These are phyloP conservation scores for Boletus speciosus DNA, from an alignment of 768 basidiomycete genomes.

Conservation along the genomic window DNA sequence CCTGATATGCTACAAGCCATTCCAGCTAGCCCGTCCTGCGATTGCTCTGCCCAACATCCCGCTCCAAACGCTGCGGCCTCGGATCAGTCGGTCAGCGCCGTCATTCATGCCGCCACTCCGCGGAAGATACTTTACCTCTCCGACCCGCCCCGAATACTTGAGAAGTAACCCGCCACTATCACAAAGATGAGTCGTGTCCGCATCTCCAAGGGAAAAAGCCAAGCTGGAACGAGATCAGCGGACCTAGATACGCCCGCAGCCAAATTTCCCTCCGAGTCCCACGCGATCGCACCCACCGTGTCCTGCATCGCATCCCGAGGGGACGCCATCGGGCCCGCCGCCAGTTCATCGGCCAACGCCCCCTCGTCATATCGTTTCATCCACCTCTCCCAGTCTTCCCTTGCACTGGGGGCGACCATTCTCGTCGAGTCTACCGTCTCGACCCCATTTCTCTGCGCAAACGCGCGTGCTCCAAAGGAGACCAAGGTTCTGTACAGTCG, in stretches of 20 bases:
- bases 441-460: conserved; percentile 40
- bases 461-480: conserved; percentile 54
- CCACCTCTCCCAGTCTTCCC: conserved; percentile 61
- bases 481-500: conserved; percentile 51
- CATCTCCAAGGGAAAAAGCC: no score
- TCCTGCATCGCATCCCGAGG: conserved; percentile 52
- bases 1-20: conserved; percentile 72
- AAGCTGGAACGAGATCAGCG: neutral
- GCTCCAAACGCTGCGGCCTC: conserved; percentile 72
- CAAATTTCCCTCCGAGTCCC: conserved; percentile 41
- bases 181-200: neutral
- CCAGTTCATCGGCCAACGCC: conserved; percentile 9
- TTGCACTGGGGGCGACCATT: conserved; percentile 50
- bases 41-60: conserved; percentile 67
- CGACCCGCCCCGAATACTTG: conserved; percentile 69
- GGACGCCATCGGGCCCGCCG: neutral
- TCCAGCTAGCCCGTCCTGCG: conserved; percentile 24
- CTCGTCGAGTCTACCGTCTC: conserved; percentile 39
- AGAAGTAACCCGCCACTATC: conserved; percentile 75
- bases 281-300: conserved; percentile 77
- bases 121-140: conserved; percentile 49
- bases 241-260: conserved; percentile 79
- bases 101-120: neutral
- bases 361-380: conserved; percentile 36
- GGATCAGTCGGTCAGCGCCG: neutral